A percentile compares a stretch with the other conserved stretches of the same genome.
Conservation (phyloP, 371 early-diverging fungal genomes). For the Mucor mucedo region DNA sequence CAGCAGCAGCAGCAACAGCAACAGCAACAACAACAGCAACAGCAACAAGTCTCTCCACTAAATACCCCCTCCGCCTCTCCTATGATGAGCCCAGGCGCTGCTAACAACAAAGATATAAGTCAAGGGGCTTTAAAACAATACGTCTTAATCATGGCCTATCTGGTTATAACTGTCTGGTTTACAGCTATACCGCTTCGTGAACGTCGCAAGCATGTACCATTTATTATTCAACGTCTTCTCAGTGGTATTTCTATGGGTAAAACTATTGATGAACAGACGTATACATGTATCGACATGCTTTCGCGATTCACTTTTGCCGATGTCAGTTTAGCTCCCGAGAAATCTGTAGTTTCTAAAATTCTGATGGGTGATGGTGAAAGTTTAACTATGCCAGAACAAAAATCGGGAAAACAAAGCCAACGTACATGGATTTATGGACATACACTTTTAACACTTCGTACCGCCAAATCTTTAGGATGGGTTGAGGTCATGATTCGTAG, state of each 20-base stretch:
- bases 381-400: background rate
- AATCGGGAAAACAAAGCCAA: constrained; percentile 39
- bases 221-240: constrained; percentile 79
- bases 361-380: constrained; percentile 47
- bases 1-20: constrained; percentile 15
- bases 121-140: constrained; percentile 73
- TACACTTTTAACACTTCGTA: constrained; percentile 76
- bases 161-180: constrained; percentile 90
- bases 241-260: constrained; percentile 49
- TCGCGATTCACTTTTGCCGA: constrained; percentile 84
- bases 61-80: constrained; percentile 26
- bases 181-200: constrained; percentile 75
- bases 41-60: constrained; percentile 8
- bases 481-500: constrained; percentile 84
- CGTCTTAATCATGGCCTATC: constrained; percentile 87
- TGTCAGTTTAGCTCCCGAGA: constrained; percentile 65
- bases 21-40: constrained; percentile 8
- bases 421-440: constrained; percentile 88
- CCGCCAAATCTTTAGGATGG: constrained; percentile 72
- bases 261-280: constrained; percentile 78
- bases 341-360: constrained; percentile 46
- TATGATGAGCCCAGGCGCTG: background rate
- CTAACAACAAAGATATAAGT: constrained; percentile 17
- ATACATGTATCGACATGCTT: constrained; percentile 93
- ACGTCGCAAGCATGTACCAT: constrained; percentile 80